These are phyloP conservation scores for Barnettozyma populi DNA, from an alignment of 805 yeast genomes.

Conservation along the genomic window DNA sequence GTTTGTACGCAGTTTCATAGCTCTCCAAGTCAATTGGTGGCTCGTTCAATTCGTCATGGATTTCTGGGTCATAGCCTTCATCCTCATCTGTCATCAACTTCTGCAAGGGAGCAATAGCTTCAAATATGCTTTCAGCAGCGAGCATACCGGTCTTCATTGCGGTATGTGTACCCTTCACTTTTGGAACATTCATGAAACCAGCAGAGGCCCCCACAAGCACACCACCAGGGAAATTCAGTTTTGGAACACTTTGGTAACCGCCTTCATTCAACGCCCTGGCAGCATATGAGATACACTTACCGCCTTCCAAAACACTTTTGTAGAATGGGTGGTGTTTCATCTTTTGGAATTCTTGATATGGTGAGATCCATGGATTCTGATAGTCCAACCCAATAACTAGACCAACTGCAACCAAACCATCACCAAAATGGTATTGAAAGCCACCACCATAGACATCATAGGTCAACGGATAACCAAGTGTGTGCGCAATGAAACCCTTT, in stretches of 20 bases:
- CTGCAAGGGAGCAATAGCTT: conserved; percentile 41
- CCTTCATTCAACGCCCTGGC: conserved; percentile 98
- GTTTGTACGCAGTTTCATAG: conserved; percentile 60
- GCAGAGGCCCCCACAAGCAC: conserved; percentile 92
- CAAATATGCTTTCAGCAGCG: conserved; percentile 82
- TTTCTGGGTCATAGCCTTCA: conserved; percentile 35
- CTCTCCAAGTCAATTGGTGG: conserved; percentile 44
- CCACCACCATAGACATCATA: conserved; percentile 90
- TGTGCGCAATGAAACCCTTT: conserved; percentile 77
- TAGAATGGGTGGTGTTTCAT: conserved; percentile 92
- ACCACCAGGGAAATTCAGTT: conserved; percentile 92
- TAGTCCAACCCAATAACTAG: conserved; percentile 94
- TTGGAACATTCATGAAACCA: conserved; percentile 96
- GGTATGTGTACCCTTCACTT: conserved; percentile 95
- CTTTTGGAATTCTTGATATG: conserved; percentile 92
- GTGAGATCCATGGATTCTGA: conserved; percentile 90
- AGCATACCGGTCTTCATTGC: conserved; percentile 95
- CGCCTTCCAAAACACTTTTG: conserved; percentile 68
- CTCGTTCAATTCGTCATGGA: conserved; percentile 34
- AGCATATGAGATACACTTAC: conserved; percentile 89
- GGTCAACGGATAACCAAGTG: conserved; percentile 83
- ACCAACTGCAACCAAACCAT: conserved; percentile 86
- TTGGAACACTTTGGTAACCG: conserved; percentile 90
- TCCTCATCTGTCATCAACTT: conserved; percentile 37
- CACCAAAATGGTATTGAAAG: conserved; percentile 95